Evolutionary conservation across 345 rosid genomes (phyloP), one percentile per base, ranked within the genome.

Genomic region (Corchorus olitorius): DNA sequence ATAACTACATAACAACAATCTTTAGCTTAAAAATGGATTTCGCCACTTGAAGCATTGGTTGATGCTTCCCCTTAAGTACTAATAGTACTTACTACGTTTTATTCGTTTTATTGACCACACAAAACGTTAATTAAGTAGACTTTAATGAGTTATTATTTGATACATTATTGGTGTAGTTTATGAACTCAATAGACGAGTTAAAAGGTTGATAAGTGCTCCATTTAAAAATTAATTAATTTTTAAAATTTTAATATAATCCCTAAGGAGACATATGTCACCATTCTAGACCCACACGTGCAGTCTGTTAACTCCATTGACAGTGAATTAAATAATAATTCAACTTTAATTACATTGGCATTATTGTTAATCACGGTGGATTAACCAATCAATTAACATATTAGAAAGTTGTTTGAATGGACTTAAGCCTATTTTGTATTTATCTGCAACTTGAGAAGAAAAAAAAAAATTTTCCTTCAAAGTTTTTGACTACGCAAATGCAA

Each of bases 51-150:
- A 48, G 17, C 15, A 69, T 50, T 10, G 4, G 49, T 69, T 50
- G 56, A 48, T 15, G 41, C 20, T 11, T 54, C 12, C 50, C 5
- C 43, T 43, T 48, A 17, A 39, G 19, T 39, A 41, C 43, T 34
- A 2, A 2, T 5, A 1, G 20, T 54, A 41, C n/a, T n/a, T n/a
- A n/a, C n/a, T n/a, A n/a, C n/a, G n/a, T n/a, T n/a, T n/a, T n/a
- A n/a, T n/a, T n/a, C 14, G 33, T n/a, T 65, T 19, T 65, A 45
- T 65, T 65, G 27, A 20, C 35, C 53, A 65, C 70, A 66, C 35
- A 12, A 45, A 22, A 20, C 22, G 7, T 11, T 20, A 46, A 5
- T n/a, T n/a, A n/a, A n/a, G n/a, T n/a, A n/a, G n/a, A n/a, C n/a
- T n/a, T n/a, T n/a, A n/a, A n/a, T n/a, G n/a, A n/a, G n/a, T n/a